Evolutionary conservation across 345 rosid genomes (phyloP).

Genomic region (Gossypium stocksii): DNA sequence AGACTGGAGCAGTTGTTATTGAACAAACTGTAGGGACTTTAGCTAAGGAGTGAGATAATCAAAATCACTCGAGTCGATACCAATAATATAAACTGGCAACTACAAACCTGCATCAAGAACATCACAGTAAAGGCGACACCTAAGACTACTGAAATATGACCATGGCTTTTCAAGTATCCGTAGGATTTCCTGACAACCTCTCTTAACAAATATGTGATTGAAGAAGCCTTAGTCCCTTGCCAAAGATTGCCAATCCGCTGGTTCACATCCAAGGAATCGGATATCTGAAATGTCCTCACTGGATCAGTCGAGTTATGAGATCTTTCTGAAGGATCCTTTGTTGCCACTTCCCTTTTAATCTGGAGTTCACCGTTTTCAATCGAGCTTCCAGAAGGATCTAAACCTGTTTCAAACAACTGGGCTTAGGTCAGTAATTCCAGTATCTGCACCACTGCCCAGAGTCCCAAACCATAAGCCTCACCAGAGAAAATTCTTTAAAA

Average conservation of each 20-base stretch:
- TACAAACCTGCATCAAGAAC: conserved; percentile 83
- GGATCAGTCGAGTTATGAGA: conserved; percentile 24
- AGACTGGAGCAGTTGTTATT: too few species aligned
- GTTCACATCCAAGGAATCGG: conserved; percentile 25
- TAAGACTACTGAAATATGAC: conserved; percentile 49
- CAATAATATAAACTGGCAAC: neutral
- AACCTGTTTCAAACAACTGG: conserved; percentile 23
- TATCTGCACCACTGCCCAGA: neutral
- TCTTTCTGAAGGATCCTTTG: conserved; percentile 34
- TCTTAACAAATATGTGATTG: conserved; percentile 24
- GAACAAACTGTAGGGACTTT: neutral
- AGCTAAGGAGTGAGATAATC: too few species aligned
- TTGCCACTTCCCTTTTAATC: conserved; percentile 27
- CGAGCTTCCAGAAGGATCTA: conserved; percentile 22
- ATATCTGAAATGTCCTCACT: conserved; percentile 16
- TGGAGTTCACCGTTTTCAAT: conserved; percentile 27
- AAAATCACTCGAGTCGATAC: neutral
- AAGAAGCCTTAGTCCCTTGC: conserved; percentile 23
- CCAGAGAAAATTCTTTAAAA: neutral
- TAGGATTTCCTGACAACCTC: conserved; percentile 35
- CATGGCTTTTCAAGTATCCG: conserved; percentile 45
- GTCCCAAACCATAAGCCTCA: neutral
- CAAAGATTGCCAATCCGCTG: conserved; percentile 18
- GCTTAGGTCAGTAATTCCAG: neutral
- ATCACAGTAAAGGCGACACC: conserved; percentile 62